Evolutionary conservation across 768 basidiomycete species (phyloP), one percentile per base, ranked within the genome.

Genomic region (Pulveroboletus sp.): DNA sequence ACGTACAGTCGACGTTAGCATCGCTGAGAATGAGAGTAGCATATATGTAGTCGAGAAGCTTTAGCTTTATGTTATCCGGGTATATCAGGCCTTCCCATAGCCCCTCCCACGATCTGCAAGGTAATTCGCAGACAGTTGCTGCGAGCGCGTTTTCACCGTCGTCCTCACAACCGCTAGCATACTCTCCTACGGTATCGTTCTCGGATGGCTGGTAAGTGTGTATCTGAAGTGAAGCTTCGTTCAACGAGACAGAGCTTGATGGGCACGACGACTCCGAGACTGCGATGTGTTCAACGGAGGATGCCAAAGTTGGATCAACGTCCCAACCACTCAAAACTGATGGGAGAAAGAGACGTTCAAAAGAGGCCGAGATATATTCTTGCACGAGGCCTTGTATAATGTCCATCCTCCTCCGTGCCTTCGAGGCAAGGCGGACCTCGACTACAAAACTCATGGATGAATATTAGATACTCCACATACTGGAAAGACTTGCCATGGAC

Each of bases 61-160:
- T 86, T 50, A 84, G 71, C 68, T 98, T 99, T 62, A 97, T 83
- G 64, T 87, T 77, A 28, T 82, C 79, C 2, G 79, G 66, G 67
- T 95, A 99, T 63, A 98, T 86, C 57, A 99, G 67, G 42, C 86
- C 89, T 45, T 86, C 87, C 96, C 96, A 98, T 14, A 98, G 71
- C 1, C 95, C 93, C 52, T 98, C 95, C 76, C 89, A 85, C 36
- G 75, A 78, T 54, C 75, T 67, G 54, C 85, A 87, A 1, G 96
- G 96, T 40, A 99, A 76, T 47, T 94, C 88, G 64, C 88, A 88
- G 17, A 97, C 85, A 50, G 80, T 88, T 1, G 94, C 96, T 10
- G 95, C 91, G 73, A 86, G 86, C 0, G 91, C 83, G 45, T 84
- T 82, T 39, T 84, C 88, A 27, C 53, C 51, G 18, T 75, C 76